phyloP scores from a whole-genome alignment of 1,284 basidiomycete species.

The Ceratobasidium sp. region DNA sequence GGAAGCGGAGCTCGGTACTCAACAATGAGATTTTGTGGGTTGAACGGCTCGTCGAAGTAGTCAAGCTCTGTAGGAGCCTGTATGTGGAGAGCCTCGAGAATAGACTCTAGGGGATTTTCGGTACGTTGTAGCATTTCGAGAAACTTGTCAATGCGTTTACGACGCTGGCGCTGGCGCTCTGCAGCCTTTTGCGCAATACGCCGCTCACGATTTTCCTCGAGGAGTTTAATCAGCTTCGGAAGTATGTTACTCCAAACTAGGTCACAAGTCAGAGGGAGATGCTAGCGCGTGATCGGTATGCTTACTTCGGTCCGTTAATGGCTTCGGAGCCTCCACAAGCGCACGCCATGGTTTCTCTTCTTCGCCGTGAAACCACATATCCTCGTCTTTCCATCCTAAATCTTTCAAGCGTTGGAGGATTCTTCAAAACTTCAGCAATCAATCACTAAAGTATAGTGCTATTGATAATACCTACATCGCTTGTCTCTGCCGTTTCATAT shows the following conservation, averaged over 20 bases:
- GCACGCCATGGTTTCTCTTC: no score
- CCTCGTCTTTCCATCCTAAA: no score
- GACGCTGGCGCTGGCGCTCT: neutral
- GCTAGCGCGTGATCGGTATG: no score
- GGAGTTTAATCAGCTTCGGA: neutral
- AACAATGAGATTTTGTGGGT: neutral
- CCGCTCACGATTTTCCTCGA: slow-evolving; percentile 20
- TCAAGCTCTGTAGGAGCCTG: neutral
- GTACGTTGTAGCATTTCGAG: neutral
- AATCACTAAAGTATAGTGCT: no score
- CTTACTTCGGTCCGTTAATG: no score
- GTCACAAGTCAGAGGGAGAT: no score
- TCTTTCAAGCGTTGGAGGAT: no score
- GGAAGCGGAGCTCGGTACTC: neutral
- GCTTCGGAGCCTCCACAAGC: no score
- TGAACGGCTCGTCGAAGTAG: neutral
- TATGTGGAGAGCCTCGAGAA: neutral
- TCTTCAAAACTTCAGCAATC: no score
- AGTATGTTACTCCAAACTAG: slow-evolving; percentile 31
- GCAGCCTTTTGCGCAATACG: neutral
- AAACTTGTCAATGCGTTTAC: neutral
- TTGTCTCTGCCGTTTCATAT: no score
- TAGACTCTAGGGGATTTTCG: neutral
- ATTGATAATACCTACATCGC: no score
- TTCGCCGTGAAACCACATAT: no score